Evolutionary conservation across 23 red algal genomes (phyloP), one percentile per base, ranked within the genome.

Genomic region (Cyanidium caldarium): DNA sequence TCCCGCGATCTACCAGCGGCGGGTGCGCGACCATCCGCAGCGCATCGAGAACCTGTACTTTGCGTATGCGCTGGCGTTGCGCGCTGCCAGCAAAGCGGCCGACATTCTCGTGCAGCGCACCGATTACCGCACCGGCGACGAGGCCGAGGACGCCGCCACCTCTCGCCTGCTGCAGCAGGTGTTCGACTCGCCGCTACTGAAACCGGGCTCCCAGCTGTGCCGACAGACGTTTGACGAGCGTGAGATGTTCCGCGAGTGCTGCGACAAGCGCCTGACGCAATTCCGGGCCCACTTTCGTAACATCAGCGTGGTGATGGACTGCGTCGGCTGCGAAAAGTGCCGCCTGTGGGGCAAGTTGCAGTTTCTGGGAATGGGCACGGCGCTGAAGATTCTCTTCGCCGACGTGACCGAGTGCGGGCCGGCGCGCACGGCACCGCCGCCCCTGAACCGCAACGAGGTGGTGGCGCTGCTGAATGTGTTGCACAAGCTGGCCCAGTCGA

Each of bases 301-400:
- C 65, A 85, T 98, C 26, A 84, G 78, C 19, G 75, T 73, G 46
- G 88, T 98, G 5, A 98, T 98, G 92, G 92, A 98, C 73, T 98
- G 92, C 73, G 92, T 98, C 25, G 92, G 92, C 38, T 98, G 92
- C 44, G 92, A 98, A 37, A 98, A 88, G 72, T 98, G 92, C 34
- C 80, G 85, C 0, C 57, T 98, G 33, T 98, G 92, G 92, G 92
- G 92, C 1, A 98, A 98, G 69, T 46, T 98, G 17, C 84, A 98
- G 58, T 98, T 98, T 39, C 67, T 98, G 2, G 92, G 92, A 25
- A 42, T 98, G 0, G 92, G 92, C 39, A 98, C 92, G 0, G 84
- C 92, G 5, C 67, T 98, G 1, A 73, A 83, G 17, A 88, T 98
- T 35, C 51, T 98, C 1, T 98, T 98, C 57, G 61, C 56, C 39